Evolutionary conservation across 106 monocot species (phyloP).

Genomic region (Gastrodia elata): DNA sequence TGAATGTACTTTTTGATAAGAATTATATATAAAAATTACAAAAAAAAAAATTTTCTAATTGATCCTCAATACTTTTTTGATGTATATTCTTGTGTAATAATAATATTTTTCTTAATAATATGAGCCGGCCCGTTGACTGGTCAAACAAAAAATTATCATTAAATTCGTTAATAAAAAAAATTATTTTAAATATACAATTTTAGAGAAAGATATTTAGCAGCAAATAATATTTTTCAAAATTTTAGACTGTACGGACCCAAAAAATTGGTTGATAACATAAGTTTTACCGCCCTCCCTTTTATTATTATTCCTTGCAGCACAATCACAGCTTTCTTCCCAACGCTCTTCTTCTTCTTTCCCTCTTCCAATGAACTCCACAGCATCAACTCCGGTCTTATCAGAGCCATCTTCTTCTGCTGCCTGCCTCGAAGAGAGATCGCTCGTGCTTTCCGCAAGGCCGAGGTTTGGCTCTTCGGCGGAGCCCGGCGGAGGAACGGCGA

Average conservation of each 20-base stretch:
- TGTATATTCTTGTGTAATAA: too few species aligned
- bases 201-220: too few species aligned
- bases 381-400: background rate
- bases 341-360: background rate
- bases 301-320: background rate
- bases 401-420: background rate
- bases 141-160: too few species aligned
- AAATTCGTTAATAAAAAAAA: too few species aligned
- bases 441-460: background rate
- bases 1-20: too few species aligned
- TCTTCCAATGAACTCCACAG: background rate
- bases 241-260: too few species aligned
- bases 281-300: background rate
- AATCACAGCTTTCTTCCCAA: background rate
- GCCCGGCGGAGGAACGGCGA: background rate
- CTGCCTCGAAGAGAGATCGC: background rate
- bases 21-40: too few species aligned
- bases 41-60: too few species aligned
- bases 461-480: background rate
- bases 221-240: too few species aligned
- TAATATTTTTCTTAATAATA: too few species aligned
- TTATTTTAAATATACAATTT: too few species aligned
- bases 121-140: background rate
- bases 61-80: too few species aligned
- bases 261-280: background rate